Evolutionary conservation across 257 asterid species (phyloP).

Genomic region (Osmanthus fragrans): DNA sequence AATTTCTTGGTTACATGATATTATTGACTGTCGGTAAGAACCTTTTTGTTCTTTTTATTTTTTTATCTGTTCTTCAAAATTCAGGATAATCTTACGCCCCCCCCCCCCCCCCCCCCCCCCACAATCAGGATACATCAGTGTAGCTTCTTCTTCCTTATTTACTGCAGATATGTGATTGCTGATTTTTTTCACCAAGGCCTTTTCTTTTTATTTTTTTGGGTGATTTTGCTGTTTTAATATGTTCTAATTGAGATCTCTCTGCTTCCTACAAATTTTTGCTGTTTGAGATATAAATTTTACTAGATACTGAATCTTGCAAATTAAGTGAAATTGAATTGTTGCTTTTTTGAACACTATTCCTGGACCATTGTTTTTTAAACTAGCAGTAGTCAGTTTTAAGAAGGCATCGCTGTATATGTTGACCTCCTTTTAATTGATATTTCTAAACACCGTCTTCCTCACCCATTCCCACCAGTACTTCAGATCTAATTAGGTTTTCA

Average conservation of each 20-base stretch:
- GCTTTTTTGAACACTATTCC: background rate
- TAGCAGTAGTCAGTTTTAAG: background rate
- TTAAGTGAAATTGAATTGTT: background rate
- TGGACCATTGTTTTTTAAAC: background rate
- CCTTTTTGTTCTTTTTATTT: no score
- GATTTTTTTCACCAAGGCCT: no score
- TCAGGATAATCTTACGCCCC: no score
- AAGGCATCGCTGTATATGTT: background rate
- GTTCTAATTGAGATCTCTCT: background rate
- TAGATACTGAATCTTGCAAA: no score
- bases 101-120: no score
- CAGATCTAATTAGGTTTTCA: background rate
- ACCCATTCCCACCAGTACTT: background rate
- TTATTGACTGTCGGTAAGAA: no score
- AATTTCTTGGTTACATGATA: no score
- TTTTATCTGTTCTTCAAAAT: no score
- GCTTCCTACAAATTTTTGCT: background rate
- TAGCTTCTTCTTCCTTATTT: no score
- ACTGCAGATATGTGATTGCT: no score
- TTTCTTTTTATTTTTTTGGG: background rate
- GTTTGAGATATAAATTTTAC: background rate
- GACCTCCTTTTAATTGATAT: background rate
- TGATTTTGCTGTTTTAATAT: background rate
- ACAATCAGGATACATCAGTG: no score
- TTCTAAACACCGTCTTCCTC: background rate